A percentile compares a stretch with the other conserved stretches of the same genome.
Conservation (phyloP, 2,329 filamentous ascomycete species). For the Phoma sp. region DNA sequence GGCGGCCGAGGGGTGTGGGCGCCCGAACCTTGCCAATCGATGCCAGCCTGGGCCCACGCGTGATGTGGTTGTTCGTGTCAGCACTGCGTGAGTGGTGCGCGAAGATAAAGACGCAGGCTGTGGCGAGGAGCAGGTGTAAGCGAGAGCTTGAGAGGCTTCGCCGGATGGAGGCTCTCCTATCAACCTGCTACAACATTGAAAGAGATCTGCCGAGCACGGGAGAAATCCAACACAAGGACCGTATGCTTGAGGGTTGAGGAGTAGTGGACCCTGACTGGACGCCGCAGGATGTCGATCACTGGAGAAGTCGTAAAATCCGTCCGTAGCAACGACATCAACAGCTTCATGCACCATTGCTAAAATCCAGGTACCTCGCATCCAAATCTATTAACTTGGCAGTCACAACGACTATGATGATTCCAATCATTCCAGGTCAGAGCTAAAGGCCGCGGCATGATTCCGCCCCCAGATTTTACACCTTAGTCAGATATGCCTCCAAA, state of each 20-base stretch:
- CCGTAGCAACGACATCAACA: background rate
- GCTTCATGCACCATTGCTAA: background rate
- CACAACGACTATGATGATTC: background rate
- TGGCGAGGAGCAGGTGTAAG: slow-evolving; percentile 13
- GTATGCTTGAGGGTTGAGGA: background rate
- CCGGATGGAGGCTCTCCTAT: slow-evolving; percentile 1
- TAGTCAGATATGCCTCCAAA: slow-evolving; percentile 11
- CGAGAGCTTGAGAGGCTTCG: background rate
- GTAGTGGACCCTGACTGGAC: background rate
- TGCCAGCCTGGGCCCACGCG: slow-evolving; percentile 7
- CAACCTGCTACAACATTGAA: background rate
- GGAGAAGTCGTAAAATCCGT: background rate
- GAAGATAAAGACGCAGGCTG: background rate
- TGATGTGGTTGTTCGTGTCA: slow-evolving; percentile 6
- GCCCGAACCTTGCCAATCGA: slow-evolving; percentile 19
- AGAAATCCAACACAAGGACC: background rate
- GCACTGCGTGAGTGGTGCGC: background rate
- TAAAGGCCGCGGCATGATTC: slow-evolving; percentile 1
- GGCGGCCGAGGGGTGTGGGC: slow-evolving; percentile 14
- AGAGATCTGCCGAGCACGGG: background rate
- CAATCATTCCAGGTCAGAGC: background rate
- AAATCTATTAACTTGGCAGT: background rate
- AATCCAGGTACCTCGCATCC: background rate
- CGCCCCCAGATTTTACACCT: slow-evolving; percentile 1
- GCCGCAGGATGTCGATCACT: background rate